Percentiles rank a stretch among this genome's conserved stretches.
Evolutionary conservation across 2,329 filamentous ascomycete genomes (phyloP).

Genomic region (Penicillium decumbens): DNA sequence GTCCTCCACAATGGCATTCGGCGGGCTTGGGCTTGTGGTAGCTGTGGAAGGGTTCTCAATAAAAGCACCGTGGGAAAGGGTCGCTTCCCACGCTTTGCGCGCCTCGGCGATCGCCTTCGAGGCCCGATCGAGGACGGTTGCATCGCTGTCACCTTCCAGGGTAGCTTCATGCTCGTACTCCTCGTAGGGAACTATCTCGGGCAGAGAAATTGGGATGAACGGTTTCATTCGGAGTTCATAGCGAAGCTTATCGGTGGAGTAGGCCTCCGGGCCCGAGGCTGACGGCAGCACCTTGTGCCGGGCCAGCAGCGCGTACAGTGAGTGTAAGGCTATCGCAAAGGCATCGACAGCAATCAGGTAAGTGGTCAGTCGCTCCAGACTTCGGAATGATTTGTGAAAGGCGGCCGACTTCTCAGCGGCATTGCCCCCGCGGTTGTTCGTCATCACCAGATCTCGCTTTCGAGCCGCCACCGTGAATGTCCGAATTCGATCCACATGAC

Average conservation of each 20-base stretch:
- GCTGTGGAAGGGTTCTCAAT: slow-evolving; percentile 14
- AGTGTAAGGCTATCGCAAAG: slow-evolving; percentile 49
- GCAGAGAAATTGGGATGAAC: slow-evolving; percentile 64
- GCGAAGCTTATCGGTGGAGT: slow-evolving; percentile 62
- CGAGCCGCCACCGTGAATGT: slow-evolving; percentile 51
- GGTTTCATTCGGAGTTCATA: slow-evolving; percentile 86
- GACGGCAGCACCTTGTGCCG: slow-evolving; percentile 50
- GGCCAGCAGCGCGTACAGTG: slow-evolving; percentile 62
- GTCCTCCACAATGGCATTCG: slow-evolving; percentile 53
- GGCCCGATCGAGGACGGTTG: slow-evolving; percentile 39
- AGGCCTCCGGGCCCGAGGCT: slow-evolving; percentile 54
- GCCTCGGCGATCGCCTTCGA: slow-evolving; percentile 38
- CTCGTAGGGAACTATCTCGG: slow-evolving; percentile 61
- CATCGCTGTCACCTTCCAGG: slow-evolving; percentile 44
- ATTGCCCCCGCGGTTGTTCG: slow-evolving; percentile 4
- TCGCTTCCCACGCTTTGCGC: slow-evolving; percentile 42
- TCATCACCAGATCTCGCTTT: slow-evolving; percentile 22
- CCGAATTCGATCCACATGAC: slow-evolving; percentile 69
- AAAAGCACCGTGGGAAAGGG: slow-evolving; percentile 39
- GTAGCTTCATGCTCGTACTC: slow-evolving; percentile 51
- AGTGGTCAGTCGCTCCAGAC: slow-evolving; percentile 58
- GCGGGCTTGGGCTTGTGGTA: slow-evolving; percentile 1
- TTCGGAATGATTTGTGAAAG: slow-evolving; percentile 43
- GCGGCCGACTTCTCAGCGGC: slow-evolving; percentile 28
- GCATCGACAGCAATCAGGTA: slow-evolving; percentile 60